Conservation (phyloP, 2,329 filamentous ascomycete genomes). For the Trichophaea hybrida region DNA sequence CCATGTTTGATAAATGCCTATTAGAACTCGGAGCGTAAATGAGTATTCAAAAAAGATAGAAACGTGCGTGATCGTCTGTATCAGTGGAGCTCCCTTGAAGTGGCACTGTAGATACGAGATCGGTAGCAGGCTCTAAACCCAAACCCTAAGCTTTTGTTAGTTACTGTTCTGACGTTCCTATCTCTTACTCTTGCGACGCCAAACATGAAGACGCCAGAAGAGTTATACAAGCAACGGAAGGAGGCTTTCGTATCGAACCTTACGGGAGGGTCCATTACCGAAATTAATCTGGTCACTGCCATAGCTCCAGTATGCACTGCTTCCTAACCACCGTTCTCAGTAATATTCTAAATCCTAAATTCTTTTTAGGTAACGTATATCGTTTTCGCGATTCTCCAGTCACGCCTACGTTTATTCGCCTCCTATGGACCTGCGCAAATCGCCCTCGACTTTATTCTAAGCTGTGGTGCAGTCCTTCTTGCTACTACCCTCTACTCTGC, state of each 20-base stretch:
- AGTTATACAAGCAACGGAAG: constrained; percentile 72
- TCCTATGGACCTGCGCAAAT: constrained; percentile 51
- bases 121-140: neutral
- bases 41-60: too few species aligned
- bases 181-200: neutral
- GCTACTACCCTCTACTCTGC: constrained; percentile 74
- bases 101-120: neutral
- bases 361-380: constrained; percentile 55
- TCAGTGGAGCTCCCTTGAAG: neutral
- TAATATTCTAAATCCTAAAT: neutral
- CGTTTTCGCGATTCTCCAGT: constrained; percentile 79
- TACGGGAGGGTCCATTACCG: constrained; percentile 63
- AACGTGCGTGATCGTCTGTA: too few species aligned
- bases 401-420: constrained; percentile 69
- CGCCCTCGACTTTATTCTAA: constrained; percentile 72
- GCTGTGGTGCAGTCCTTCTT: constrained; percentile 66
- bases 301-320: constrained; percentile 59
- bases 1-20: neutral
- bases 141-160: neutral
- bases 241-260: constrained; percentile 92
- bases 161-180: neutral
- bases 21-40: too few species aligned
- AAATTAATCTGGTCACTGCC: constrained; percentile 75
- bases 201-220: neutral
- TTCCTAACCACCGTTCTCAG: neutral